These are phyloP conservation scores for Phaeotremella skinneri DNA, from an alignment of 768 basidiomycete species.

Conservation along the genomic window DNA sequence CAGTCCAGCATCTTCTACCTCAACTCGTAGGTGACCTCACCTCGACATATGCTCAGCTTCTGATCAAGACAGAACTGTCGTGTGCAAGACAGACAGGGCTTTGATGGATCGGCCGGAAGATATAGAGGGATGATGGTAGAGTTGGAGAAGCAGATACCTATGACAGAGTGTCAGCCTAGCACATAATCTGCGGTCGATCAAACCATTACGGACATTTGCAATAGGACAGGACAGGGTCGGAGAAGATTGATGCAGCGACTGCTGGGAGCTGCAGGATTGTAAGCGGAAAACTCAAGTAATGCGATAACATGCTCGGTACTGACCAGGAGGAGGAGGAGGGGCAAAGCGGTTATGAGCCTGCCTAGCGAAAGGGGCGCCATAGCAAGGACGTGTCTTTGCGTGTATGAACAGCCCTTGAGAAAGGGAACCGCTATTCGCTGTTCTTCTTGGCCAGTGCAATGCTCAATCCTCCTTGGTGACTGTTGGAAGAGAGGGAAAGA, in stretches of 20 bases:
- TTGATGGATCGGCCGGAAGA: constrained; percentile 75
- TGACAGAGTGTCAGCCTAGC: constrained; percentile 12
- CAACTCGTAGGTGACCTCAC: constrained; percentile 14
- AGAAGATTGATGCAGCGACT: constrained; percentile 34
- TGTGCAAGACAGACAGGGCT: constrained; percentile 89
- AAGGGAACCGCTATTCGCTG: too few relatives aligned
- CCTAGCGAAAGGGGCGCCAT: too few relatives aligned
- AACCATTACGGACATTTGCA: constrained; percentile 46
- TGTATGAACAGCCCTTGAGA: too few relatives aligned
- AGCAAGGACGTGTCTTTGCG: too few relatives aligned
- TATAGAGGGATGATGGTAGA: constrained; percentile 80
- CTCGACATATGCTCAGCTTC: constrained; percentile 69
- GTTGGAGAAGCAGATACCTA: constrained; percentile 90
- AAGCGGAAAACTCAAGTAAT: constrained; percentile 2
- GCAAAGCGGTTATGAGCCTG: not conserved
- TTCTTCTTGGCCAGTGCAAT: too few relatives aligned
- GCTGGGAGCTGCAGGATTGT: constrained; percentile 6
- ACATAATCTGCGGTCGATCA: not conserved
- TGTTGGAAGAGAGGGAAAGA: too few relatives aligned
- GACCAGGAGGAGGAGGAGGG: too few relatives aligned
- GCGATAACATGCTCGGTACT: not conserved
- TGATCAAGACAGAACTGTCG: constrained; percentile 95
- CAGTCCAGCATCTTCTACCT: not conserved
- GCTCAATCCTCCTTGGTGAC: too few relatives aligned
- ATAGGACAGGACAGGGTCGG: constrained; percentile 46